A percentile compares a stretch with the other conserved stretches of the same genome.
Evolutionary conservation across 345 rosid species (phyloP).

Genomic region (Eucalyptus caleyi): DNA sequence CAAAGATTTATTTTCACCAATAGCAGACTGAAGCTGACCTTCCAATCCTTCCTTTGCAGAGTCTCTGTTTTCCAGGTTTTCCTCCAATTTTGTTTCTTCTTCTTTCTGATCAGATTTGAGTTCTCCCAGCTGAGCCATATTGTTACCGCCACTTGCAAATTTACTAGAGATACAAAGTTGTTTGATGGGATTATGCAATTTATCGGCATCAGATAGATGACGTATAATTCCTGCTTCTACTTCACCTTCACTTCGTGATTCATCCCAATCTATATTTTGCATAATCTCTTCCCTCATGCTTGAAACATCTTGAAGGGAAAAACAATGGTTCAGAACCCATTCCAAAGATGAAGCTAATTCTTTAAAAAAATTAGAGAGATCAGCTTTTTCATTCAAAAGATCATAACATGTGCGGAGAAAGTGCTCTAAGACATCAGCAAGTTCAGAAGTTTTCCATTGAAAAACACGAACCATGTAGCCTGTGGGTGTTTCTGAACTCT

Average conservation of each 20-base stretch:
- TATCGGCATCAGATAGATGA: conserved; percentile 27
- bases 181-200: background rate
- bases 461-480: conserved; percentile 66
- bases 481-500: conserved; percentile 36
- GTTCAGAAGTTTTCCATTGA: conserved; percentile 89
- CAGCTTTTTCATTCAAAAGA: conserved; percentile 46
- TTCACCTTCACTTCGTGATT: conserved; percentile 51
- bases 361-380: conserved; percentile 38
- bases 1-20: conserved; percentile 2
- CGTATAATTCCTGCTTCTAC: conserved; percentile 26
- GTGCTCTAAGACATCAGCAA: conserved; percentile 29
- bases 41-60: conserved; percentile 13
- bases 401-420: conserved; percentile 62
- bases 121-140: conserved; percentile 6
- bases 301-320: conserved; percentile 89
- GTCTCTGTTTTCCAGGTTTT: conserved; percentile 3
- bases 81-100: conserved; percentile 16
- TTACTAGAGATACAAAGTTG: background rate
- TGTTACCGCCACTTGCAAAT: background rate
- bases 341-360: conserved; percentile 55
- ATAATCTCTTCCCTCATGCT: conserved; percentile 68
- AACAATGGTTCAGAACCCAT: conserved; percentile 84
- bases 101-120: conserved; percentile 2
- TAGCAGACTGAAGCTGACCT: conserved; percentile 11
- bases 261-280: conserved; percentile 67